Evolutionary conservation across 2,329 filamentous ascomycete genomes (phyloP), one percentile per base, ranked within the genome.

Genomic region (Penicillium sp.): DNA sequence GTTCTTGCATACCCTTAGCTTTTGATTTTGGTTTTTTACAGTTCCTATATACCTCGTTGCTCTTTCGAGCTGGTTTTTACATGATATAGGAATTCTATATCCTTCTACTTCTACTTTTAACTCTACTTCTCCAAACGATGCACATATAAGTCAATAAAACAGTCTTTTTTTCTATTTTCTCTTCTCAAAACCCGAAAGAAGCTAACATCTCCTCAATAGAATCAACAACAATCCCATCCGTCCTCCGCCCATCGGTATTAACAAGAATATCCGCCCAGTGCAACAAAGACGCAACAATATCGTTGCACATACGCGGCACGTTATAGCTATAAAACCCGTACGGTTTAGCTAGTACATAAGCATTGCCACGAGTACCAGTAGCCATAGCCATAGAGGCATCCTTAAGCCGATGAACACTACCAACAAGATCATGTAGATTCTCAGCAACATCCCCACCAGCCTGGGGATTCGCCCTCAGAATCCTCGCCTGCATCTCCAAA

Each of bases 21-120:
- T 55, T 41, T 58, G n/a, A 27, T 45, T 47, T 44, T 43, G 19
- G 19, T 51, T 19, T 25, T n/a, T 41, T 33, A 33, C 27, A 31
- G 27, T 19, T 31, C 27, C 47, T 49, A 58, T 63, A 65, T 62
- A 63, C 60, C 59, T 52, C 53, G 39, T 59, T 47, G n/a, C 16
- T 59, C 55, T 40, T 39, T 25, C 19, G 36, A 34, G 34, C 48
- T 54, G 27, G 11, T 33, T 53, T 52, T 48, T 47, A 39, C 38
- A 33, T 47, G 33, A 47, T 27, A 50, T 51, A 33, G 21, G 33
- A 34, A 53, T 58, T 39, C 36, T 49, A 29, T 39, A 36, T n/a
- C 34, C 15, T 15, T 44, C 23, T 48, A 15, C 45, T 33, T 50
- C 15, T 46, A 46, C 15, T 1, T 55, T 8, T 27, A 8, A 8